These are phyloP conservation scores for Tilletia caries DNA, from an alignment of 1,284 basidiomycete species.

Conservation along the genomic window DNA sequence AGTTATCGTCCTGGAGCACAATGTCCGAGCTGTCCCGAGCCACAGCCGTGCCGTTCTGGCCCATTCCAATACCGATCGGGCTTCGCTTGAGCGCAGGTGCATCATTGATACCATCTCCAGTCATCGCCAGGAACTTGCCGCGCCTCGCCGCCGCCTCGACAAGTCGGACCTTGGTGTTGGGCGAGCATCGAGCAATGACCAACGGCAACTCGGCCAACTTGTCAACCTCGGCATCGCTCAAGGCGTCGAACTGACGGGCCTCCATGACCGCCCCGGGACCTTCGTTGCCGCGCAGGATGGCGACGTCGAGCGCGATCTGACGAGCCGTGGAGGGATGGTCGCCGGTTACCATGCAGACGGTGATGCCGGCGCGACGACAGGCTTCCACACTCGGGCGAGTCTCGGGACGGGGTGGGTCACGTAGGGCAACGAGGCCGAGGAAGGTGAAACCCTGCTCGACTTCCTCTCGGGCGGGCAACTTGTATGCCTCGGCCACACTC, in stretches of 20 bases:
- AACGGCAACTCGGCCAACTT: conserved; percentile 34
- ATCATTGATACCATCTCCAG: conserved; percentile 63
- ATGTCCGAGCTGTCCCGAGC: conserved; percentile 60
- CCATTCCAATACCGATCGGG: conserved; percentile 64
- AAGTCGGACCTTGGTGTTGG: conserved; percentile 47
- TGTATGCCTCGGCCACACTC: conserved; percentile 28
- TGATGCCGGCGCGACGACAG: conserved; percentile 42
- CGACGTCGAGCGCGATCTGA: conserved; percentile 42
- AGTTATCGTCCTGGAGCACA: conserved; percentile 46
- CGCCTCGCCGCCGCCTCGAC: conserved; percentile 38
- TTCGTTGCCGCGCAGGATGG: conserved; percentile 32
- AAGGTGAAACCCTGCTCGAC: conserved; percentile 42
- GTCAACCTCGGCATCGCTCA: conserved; percentile 41
- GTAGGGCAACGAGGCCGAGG: conserved; percentile 45
- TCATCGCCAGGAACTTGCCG: conserved; percentile 35
- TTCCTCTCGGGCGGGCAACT: conserved; percentile 26
- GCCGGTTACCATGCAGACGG: conserved; percentile 46
- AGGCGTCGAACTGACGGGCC: conserved; percentile 37
- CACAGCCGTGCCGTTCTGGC: conserved; percentile 66
- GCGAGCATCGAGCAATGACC: conserved; percentile 45
- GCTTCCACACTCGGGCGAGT: conserved; percentile 41
- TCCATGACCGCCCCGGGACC: conserved; percentile 34
- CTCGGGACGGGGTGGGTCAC: conserved; percentile 46
- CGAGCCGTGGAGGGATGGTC: conserved; percentile 44
- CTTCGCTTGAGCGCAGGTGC: conserved; percentile 62